phyloP scores from a whole-genome alignment of 768 basidiomycete species.

The Amanita jacksonii region DNA sequence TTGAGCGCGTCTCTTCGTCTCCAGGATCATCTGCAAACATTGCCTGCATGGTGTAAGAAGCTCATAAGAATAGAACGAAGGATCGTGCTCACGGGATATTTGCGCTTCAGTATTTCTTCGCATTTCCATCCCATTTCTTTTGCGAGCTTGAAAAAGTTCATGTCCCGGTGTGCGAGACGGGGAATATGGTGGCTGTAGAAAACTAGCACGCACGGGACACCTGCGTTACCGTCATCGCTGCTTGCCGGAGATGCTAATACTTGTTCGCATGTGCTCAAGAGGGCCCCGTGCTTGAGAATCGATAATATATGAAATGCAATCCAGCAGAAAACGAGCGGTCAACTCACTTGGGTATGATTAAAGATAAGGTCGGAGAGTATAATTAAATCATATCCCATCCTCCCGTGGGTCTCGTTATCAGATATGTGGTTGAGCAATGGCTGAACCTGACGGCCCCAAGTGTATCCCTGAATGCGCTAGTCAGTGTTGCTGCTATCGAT shows the following conservation, averaged over 20 bases:
- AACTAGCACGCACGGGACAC: constrained; percentile 43
- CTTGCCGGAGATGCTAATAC: constrained; percentile 18
- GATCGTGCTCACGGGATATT: constrained; percentile 44
- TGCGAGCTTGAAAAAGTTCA: constrained; percentile 72
- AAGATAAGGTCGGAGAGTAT: constrained; percentile 91
- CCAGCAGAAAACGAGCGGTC: background rate
- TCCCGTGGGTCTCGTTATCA: background rate
- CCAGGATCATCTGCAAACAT: constrained; percentile 91
- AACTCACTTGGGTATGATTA: constrained; percentile 79
- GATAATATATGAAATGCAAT: background rate
- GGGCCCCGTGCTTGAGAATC: constrained; percentile 58
- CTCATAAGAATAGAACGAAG: background rate
- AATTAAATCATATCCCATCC: constrained; percentile 58
- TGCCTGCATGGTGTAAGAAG: constrained; percentile 32
- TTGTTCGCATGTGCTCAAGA: constrained; percentile 64
- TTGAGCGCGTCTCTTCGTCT: constrained; percentile 64
- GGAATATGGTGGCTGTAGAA: constrained; percentile 90
- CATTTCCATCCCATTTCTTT: constrained; percentile 58
- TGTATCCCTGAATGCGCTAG: constrained; percentile 49
- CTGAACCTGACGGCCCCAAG: constrained; percentile 61
- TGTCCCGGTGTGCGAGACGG: constrained; percentile 71
- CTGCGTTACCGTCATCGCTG: constrained; percentile 3
- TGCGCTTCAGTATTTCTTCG: constrained; percentile 55
- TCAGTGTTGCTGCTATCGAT: background rate
- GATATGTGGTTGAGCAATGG: constrained; percentile 30